These are phyloP conservation scores for Schoenoplectus triqueter DNA, from an alignment of 202 grass and related monocot species.

Conservation along the genomic window DNA sequence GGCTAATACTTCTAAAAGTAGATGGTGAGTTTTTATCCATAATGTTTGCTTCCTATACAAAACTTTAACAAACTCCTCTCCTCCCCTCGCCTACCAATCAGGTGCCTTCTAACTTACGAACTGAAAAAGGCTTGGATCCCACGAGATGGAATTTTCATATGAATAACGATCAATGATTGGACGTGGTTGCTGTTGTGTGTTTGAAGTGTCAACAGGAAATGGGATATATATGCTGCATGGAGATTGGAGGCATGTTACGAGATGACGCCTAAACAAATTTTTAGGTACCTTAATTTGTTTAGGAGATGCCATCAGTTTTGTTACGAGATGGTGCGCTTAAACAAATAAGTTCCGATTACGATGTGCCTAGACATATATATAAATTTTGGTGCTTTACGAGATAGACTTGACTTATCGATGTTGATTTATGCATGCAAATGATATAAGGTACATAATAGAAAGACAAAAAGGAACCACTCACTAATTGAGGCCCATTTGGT, in stretches of 20 bases:
- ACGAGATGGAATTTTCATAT: slow-evolving; percentile 10
- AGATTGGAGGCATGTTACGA: slow-evolving; percentile 8
- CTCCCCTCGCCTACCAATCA: slow-evolving; percentile 36
- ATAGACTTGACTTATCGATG: background rate
- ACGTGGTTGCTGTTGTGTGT: background rate
- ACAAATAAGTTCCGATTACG: background rate
- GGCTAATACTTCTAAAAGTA: slow-evolving; percentile 5
- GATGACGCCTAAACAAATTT: slow-evolving; percentile 38
- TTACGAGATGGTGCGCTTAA: slow-evolving; percentile 36
- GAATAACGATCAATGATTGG: background rate
- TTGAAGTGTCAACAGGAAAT: background rate
- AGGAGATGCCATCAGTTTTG: slow-evolving; percentile 42
- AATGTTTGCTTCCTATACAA: slow-evolving; percentile 42
- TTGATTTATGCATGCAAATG: background rate
- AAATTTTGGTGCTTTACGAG: slow-evolving; percentile 15
- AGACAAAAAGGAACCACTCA: background rate
- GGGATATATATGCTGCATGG: background rate
- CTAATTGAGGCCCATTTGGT: background rate
- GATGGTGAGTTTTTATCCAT: slow-evolving; percentile 36
- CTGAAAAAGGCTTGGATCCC: background rate
- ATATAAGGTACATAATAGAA: background rate
- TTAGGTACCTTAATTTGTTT: slow-evolving; percentile 37
- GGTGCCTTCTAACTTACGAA: slow-evolving; percentile 36
- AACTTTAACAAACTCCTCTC: slow-evolving; percentile 43
- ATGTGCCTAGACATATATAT: background rate